A percentile compares a stretch with the other conserved stretches of the same genome.
Evolutionary conservation across 345 rosid species (phyloP).

Genomic region (Eucalyptus curtisii): DNA sequence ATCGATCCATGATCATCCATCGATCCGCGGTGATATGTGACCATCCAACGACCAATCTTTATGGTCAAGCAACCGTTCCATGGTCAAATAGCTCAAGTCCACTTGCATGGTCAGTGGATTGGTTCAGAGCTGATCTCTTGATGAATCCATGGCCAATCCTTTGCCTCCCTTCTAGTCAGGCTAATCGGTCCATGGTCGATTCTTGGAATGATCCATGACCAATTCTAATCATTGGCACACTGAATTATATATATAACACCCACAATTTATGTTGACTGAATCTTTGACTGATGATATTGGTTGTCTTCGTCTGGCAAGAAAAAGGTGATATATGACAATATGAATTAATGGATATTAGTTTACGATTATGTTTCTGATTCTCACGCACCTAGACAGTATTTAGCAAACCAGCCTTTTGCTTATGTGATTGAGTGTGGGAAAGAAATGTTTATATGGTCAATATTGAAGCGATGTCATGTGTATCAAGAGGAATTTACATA

Average conservation of each 20-base stretch:
- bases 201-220: no score
- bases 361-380: not conserved
- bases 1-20: no score
- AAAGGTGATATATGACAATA: not conserved
- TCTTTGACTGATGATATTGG: not conserved
- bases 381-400: no score
- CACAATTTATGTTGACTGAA: not conserved
- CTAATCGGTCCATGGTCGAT: no score
- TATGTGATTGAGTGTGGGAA: not conserved
- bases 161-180: no score
- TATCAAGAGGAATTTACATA: not conserved
- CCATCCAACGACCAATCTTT: no score
- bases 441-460: not conserved
- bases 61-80: no score
- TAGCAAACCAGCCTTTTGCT: not conserved
- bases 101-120: no score
- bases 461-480: not conserved
- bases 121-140: no score
- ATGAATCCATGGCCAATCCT: no score
- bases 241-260: not conserved
- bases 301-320: not conserved
- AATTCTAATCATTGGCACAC: no score
- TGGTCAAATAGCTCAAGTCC: no score
- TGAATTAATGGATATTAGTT: not conserved
- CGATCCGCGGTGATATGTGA: rapidly evolving